These are phyloP conservation scores for Gastrolobium villosum DNA, from an alignment of 306 rosid genomes.

Conservation along the genomic window DNA sequence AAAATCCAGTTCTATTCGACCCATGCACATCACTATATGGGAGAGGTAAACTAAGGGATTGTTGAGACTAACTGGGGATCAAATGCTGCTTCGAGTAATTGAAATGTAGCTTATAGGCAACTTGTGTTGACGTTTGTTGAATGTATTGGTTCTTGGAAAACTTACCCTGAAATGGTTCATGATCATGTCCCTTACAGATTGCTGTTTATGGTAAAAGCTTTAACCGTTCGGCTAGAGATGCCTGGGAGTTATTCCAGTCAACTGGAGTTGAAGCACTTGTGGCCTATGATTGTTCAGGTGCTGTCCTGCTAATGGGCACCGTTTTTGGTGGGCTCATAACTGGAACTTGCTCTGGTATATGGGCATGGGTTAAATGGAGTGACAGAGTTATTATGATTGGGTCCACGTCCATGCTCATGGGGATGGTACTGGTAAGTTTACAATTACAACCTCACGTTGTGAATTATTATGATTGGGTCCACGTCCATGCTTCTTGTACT, in stretches of 20 bases:
- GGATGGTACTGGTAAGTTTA: constrained; percentile 92
- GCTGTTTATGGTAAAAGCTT: constrained; percentile 95
- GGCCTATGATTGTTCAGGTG: constrained; percentile 99
- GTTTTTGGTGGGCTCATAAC: constrained; percentile 88
- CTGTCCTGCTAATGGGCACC: constrained; percentile 94
- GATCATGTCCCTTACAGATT: constrained; percentile 64
- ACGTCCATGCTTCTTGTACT: constrained; percentile 58
- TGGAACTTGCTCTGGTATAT: constrained; percentile 91
- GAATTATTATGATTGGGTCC: constrained; percentile 85
- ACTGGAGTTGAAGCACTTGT: constrained; percentile 97
- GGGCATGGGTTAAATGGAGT: constrained; percentile 83
- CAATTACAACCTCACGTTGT: background rate
- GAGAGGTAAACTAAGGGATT: too few species aligned
- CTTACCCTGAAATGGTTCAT: constrained; percentile 34
- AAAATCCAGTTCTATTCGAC: too few species aligned
- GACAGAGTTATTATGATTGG: constrained; percentile 91
- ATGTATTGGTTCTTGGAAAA: constrained; percentile 17
- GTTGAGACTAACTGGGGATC: too few species aligned
- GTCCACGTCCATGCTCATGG: constrained; percentile 91
- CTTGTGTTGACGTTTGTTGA: constrained; percentile 24
- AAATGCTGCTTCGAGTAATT: too few species aligned
- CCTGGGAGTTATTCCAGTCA: constrained; percentile 97
- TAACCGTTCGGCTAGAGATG: constrained; percentile 95
- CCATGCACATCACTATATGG: too few species aligned
- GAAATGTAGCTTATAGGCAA: background rate